Percentiles rank a stretch among this genome's conserved stretches.
These are phyloP conservation scores for Linaria vulgaris DNA, from an alignment of 257 asterid genomes.

Conservation along the genomic window DNA sequence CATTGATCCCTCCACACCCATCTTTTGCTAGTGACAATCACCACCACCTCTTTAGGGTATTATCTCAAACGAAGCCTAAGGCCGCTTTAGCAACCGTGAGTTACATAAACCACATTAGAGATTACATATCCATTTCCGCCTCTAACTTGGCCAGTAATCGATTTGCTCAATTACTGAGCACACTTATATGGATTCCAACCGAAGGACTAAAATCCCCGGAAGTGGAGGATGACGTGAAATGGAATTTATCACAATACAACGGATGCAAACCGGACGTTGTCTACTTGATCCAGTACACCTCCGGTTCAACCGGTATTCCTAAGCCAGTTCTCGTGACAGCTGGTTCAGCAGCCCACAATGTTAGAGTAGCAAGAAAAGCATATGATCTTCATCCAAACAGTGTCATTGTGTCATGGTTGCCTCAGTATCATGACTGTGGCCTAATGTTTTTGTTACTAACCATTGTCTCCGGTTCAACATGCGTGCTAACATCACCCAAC, in stretches of 20 bases:
- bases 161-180: slow-evolving; percentile 33
- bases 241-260: slow-evolving; percentile 23
- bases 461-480: slow-evolving; percentile 65
- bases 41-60: slow-evolving; percentile 55
- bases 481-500: slow-evolving; percentile 63
- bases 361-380: slow-evolving; percentile 63
- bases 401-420: slow-evolving; percentile 75
- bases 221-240: not conserved
- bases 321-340: slow-evolving; percentile 79
- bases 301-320: slow-evolving; percentile 77
- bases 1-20: slow-evolving; percentile 53
- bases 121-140: slow-evolving; percentile 29
- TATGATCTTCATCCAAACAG: slow-evolving; percentile 66
- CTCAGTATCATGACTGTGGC: slow-evolving; percentile 87
- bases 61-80: slow-evolving; percentile 72
- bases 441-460: slow-evolving; percentile 69
- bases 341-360: slow-evolving; percentile 90
- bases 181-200: slow-evolving; percentile 46
- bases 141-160: slow-evolving; percentile 22
- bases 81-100: slow-evolving; percentile 53
- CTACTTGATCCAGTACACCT: slow-evolving; percentile 79
- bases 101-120: slow-evolving; percentile 41
- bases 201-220: slow-evolving; percentile 39
- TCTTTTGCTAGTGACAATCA: slow-evolving; percentile 31
- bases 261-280: slow-evolving; percentile 61